A percentile compares a stretch with the other conserved stretches of the same genome.
These are phyloP conservation scores for Diddensiella santjacobensis DNA, from an alignment of 805 yeast species.

Conservation along the genomic window DNA sequence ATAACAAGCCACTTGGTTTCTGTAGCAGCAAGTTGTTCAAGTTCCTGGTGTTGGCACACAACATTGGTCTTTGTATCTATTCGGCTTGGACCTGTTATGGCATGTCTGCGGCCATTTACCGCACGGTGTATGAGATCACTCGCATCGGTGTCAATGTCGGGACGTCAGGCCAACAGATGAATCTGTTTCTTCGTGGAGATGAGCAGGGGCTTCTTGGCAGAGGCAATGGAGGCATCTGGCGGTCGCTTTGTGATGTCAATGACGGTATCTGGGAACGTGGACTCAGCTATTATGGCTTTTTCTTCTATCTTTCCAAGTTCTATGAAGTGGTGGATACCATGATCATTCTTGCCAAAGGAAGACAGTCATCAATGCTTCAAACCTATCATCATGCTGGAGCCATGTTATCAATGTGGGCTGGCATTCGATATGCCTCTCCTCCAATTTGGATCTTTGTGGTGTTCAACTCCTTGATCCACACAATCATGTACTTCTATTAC, in stretches of 20 bases:
- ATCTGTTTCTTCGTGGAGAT: slow-evolving; percentile 18
- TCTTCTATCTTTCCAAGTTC: slow-evolving; percentile 66
- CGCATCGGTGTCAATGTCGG: slow-evolving; percentile 31
- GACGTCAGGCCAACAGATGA: slow-evolving; percentile 11
- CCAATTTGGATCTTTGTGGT: slow-evolving; percentile 80
- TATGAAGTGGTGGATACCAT: slow-evolving; percentile 69
- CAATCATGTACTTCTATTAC: slow-evolving; percentile 70
- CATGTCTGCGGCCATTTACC: slow-evolving; percentile 51
- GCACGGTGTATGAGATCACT: slow-evolving; percentile 36
- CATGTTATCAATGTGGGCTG: slow-evolving; percentile 79
- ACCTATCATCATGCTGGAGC: slow-evolving; percentile 79
- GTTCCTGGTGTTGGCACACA: slow-evolving; percentile 55
- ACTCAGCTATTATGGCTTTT: slow-evolving; percentile 56
- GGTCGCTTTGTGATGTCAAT: slow-evolving; percentile 55
- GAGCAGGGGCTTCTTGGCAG: slow-evolving; percentile 21
- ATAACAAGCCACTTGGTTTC: slow-evolving; percentile 47
- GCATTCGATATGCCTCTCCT: slow-evolving; percentile 63
- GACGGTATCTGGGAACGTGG: slow-evolving; percentile 57
- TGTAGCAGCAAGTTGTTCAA: slow-evolving; percentile 47
- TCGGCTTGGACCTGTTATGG: slow-evolving; percentile 69
- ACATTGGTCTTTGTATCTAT: slow-evolving; percentile 57
- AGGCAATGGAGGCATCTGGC: slow-evolving; percentile 39
- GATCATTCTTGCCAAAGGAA: slow-evolving; percentile 64
- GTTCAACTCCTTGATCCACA: slow-evolving; percentile 74
- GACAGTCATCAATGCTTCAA: slow-evolving; percentile 61